Evolutionary conservation across 2,329 filamentous ascomycete species (phyloP).

Genomic region (Diaporthe amygdali): DNA sequence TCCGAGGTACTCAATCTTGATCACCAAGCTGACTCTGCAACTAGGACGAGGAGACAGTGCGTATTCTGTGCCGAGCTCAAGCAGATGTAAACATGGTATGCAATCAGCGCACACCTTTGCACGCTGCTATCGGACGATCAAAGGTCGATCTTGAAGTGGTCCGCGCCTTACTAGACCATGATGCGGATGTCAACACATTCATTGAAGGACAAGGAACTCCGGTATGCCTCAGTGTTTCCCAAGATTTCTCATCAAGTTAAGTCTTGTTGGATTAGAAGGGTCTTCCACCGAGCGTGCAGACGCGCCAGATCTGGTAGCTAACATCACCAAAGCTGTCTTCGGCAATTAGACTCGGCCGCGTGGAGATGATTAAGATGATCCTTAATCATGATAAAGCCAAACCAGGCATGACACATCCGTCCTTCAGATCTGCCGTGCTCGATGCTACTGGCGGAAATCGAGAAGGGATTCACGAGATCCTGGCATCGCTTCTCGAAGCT

Average conservation of each 20-base stretch:
- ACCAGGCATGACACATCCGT: not conserved
- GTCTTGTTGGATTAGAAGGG: not conserved
- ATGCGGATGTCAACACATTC: not conserved
- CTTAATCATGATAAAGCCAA: not conserved
- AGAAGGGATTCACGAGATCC: not conserved
- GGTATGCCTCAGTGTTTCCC: not conserved
- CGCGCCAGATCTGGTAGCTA: not conserved
- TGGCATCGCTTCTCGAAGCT: not conserved
- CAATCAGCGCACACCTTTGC: not conserved
- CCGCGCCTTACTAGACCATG: not conserved
- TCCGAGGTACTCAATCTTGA: too few species aligned
- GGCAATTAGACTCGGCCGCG: not conserved
- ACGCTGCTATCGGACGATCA: not conserved
- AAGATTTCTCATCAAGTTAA: not conserved
- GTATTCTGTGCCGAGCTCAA: not conserved
- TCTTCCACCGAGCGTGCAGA: too few species aligned
- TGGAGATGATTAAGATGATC: not conserved
- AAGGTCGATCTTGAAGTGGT: not conserved
- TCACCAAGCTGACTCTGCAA: not conserved
- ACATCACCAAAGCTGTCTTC: not conserved
- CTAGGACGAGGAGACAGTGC: not conserved
- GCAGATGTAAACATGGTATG: not conserved
- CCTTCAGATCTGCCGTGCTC: not conserved
- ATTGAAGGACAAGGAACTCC: not conserved
- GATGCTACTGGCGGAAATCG: not conserved